Percentiles rank a stretch among this genome's conserved stretches.
Evolutionary conservation across 2,329 filamentous ascomycete genomes (phyloP).

Genomic region (Colletotrichum plurivorum): DNA sequence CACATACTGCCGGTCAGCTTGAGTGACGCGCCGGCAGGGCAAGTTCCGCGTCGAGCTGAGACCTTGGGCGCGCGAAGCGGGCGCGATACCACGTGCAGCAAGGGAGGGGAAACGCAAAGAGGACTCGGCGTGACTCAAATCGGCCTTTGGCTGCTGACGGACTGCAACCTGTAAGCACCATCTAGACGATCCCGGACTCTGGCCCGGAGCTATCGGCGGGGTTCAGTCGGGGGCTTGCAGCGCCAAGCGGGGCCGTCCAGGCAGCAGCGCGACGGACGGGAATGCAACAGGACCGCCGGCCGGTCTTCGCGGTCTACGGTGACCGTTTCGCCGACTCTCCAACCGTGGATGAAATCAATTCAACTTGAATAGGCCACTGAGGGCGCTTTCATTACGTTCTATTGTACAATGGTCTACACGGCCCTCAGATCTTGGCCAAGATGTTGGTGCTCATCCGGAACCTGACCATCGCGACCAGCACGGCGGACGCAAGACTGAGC

Average conservation of each 20-base stretch:
- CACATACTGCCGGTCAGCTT: slow-evolving; percentile 1
- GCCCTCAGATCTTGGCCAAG: slow-evolving; percentile 51
- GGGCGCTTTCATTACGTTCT: too few species aligned
- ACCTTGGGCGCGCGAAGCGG: slow-evolving; percentile 17
- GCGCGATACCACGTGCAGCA: slow-evolving; percentile 21
- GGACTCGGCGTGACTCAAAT: slow-evolving; percentile 12
- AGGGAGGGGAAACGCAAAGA: background rate
- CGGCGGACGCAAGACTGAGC: slow-evolving; percentile 61
- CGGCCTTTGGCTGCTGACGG: too few species aligned
- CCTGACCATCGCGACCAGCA: slow-evolving; percentile 58
- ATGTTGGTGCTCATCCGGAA: slow-evolving; percentile 56
- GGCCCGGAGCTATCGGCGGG: background rate
- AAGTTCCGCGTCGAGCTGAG: background rate
- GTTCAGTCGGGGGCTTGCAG: slow-evolving; percentile 1
- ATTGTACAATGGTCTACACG: too few species aligned
- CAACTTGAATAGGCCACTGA: too few species aligned
- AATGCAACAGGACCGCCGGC: background rate
- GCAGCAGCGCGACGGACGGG: slow-evolving; percentile 21
- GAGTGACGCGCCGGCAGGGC: background rate
- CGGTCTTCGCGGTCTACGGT: background rate
- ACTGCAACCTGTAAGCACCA: too few species aligned
- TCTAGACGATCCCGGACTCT: background rate
- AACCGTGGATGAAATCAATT: too few species aligned
- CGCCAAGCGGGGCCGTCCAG: slow-evolving; percentile 21
- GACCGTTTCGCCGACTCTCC: background rate